Percentiles rank a stretch among this genome's conserved stretches.
These are phyloP conservation scores for Hamamelis virginiana DNA, from an alignment of 164 flowering plant genomes.

Conservation along the genomic window DNA sequence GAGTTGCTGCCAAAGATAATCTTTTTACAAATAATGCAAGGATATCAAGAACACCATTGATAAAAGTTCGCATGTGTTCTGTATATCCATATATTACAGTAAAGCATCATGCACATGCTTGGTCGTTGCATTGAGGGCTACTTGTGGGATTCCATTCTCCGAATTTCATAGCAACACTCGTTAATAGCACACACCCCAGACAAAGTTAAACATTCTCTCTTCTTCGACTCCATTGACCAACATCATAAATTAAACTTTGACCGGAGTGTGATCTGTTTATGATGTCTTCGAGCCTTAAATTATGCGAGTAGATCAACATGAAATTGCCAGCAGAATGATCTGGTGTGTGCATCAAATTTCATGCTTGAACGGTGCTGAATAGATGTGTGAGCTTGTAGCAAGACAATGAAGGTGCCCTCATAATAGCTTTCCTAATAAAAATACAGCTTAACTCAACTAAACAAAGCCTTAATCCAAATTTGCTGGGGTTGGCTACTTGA, in stretches of 20 bases:
- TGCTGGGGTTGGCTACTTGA: too few species aligned
- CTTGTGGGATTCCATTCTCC: background rate
- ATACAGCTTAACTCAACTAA: too few species aligned
- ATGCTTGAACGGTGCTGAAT: too few species aligned
- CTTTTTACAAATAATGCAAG: background rate
- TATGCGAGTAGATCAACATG: too few species aligned
- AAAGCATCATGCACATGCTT: background rate
- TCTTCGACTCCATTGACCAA: background rate
- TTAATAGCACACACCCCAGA: background rate
- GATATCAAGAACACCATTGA: background rate
- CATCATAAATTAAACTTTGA: background rate
- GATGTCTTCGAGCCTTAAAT: too few species aligned
- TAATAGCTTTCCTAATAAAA: too few species aligned
- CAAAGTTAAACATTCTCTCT: background rate
- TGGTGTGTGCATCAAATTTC: too few species aligned
- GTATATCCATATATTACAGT: background rate
- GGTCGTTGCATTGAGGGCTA: background rate
- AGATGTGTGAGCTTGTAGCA: too few species aligned
- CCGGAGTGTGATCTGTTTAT: too few species aligned
- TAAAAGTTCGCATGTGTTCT: background rate
- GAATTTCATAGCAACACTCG: background rate
- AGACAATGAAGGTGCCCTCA: too few species aligned
- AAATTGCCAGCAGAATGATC: too few species aligned
- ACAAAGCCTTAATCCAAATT: too few species aligned
- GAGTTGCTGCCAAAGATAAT: background rate